phyloP scores from a whole-genome alignment of 768 basidiomycete species.

The Tricholoma flavovirens region DNA sequence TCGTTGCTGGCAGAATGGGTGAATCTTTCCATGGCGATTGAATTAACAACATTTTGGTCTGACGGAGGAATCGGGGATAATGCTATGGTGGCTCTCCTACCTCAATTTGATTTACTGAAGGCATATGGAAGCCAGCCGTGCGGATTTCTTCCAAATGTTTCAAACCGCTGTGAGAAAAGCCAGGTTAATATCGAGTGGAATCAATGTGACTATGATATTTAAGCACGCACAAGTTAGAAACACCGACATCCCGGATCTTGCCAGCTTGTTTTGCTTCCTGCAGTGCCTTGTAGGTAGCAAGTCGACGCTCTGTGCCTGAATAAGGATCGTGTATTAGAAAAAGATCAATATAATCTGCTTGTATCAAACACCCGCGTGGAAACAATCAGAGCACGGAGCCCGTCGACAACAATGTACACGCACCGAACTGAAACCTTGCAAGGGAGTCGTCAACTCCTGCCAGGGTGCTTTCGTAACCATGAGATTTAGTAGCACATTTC shows the following conservation, averaged over 20 bases:
- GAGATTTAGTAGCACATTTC: constrained; percentile 51
- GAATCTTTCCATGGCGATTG: constrained; percentile 45
- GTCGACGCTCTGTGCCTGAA: constrained; percentile 55
- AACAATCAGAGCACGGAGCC: background rate
- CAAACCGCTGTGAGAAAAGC: constrained; percentile 39
- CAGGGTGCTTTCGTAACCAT: constrained; percentile 59
- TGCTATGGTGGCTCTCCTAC: constrained; percentile 26
- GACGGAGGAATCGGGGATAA: background rate
- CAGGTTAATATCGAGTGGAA: background rate
- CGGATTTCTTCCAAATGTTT: constrained; percentile 74
- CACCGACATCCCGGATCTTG: constrained; percentile 69
- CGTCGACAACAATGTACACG: constrained; percentile 18
- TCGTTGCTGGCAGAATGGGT: constrained; percentile 78
- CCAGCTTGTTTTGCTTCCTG: constrained; percentile 56
- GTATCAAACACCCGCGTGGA: background rate
- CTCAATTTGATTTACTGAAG: constrained; percentile 81
- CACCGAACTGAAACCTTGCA: constrained; percentile 52
- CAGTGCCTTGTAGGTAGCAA: constrained; percentile 70
- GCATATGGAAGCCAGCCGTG: constrained; percentile 53
- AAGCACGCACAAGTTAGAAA: constrained; percentile 71
- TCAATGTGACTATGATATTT: background rate
- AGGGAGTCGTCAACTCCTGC: constrained; percentile 59
- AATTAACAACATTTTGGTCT: background rate
- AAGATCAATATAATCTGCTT: constrained; percentile 47
- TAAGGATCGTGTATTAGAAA: constrained; percentile 75